These are phyloP conservation scores for Paramarasmius palmivorus DNA, from an alignment of 1,284 basidiomycete genomes.

Conservation along the genomic window DNA sequence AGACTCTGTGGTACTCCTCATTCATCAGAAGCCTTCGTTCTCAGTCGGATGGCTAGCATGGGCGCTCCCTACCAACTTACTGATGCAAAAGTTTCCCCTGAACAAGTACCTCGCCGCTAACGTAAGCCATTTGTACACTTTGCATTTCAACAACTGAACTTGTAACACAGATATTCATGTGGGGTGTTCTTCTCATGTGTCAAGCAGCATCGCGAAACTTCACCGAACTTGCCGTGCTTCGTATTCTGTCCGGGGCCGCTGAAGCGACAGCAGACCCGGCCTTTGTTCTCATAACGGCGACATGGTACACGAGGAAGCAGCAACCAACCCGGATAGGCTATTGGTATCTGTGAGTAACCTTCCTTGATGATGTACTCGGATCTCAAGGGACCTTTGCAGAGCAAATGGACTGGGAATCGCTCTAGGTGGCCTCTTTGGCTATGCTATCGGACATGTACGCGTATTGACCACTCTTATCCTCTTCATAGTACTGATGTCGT, in stretches of 20 bases:
- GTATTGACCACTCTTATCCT: background rate
- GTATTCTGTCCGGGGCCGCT: slow-evolving; percentile 40
- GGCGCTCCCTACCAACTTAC: slow-evolving; percentile 46
- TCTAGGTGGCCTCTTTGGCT: slow-evolving; percentile 28
- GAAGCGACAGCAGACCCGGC: slow-evolving; percentile 36
- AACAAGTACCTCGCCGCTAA: slow-evolving; percentile 44
- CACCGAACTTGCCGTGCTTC: slow-evolving; percentile 36
- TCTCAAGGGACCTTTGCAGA: background rate
- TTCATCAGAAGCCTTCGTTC: background rate
- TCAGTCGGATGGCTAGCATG: slow-evolving; percentile 42
- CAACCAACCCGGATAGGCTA: slow-evolving; percentile 37
- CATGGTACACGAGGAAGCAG: slow-evolving; percentile 42
- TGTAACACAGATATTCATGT: slow-evolving; percentile 35
- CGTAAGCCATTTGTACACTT: slow-evolving; percentile 8
- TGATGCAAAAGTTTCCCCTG: slow-evolving; percentile 45
- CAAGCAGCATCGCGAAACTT: slow-evolving; percentile 44
- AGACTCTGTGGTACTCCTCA: background rate
- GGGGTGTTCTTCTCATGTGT: slow-evolving; percentile 43
- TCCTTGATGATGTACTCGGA: background rate
- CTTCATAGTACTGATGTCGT: background rate
- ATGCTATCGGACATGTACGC: slow-evolving; percentile 25
- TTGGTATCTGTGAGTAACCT: slow-evolving; percentile 26
- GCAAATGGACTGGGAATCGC: slow-evolving; percentile 29
- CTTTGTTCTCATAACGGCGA: slow-evolving; percentile 35
- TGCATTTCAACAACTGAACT: background rate